phyloP scores from a whole-genome alignment of 495 filamentous ascomycete genomes.

The Copromyces sp. region DNA sequence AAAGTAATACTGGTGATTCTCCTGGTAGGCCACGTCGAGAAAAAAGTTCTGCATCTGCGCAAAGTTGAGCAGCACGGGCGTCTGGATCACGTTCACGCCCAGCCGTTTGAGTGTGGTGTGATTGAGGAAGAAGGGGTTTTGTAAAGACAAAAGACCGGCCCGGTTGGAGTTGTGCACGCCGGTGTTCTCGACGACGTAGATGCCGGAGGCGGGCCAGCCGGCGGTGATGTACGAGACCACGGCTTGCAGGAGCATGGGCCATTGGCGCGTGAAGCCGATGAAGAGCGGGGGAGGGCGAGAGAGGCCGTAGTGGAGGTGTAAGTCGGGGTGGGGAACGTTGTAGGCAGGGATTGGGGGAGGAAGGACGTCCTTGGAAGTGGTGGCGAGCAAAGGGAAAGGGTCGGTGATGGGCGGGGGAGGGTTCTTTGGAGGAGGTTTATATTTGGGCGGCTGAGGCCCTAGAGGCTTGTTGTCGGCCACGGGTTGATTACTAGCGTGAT shows the following conservation, averaged over 20 bases:
- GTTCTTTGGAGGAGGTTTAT: constrained; percentile 35
- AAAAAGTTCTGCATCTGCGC: constrained; percentile 55
- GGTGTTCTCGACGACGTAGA: constrained; percentile 53
- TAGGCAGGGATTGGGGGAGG: constrained; percentile 33
- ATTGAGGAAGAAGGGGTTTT: constrained; percentile 52
- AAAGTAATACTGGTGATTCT: constrained; percentile 48
- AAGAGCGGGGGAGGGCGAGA: constrained; percentile 38
- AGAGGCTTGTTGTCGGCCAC: constrained; percentile 15
- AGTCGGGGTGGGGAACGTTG: constrained; percentile 26
- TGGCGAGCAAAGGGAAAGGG: constrained; percentile 24
- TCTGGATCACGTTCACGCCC: constrained; percentile 45
- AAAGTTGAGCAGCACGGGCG: constrained; percentile 48
- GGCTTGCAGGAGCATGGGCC: constrained; percentile 46
- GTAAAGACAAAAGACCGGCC: constrained; percentile 36
- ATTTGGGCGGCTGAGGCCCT: constrained; percentile 15
- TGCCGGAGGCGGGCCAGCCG: constrained; percentile 49
- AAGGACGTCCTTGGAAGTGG: constrained; percentile 7
- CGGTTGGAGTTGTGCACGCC: constrained; percentile 47
- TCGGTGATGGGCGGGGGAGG: constrained; percentile 25
- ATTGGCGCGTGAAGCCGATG: constrained; percentile 50
- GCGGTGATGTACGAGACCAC: constrained; percentile 48
- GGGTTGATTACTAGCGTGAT: not conserved
- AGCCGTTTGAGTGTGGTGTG: constrained; percentile 39
- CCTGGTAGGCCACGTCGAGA: constrained; percentile 41
- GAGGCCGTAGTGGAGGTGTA: constrained; percentile 24